Percentiles rank a stretch among this genome's conserved stretches.
These are phyloP conservation scores for Blepharisma japonicum DNA, from an alignment of 73 alveolate genomes.

Conservation along the genomic window DNA sequence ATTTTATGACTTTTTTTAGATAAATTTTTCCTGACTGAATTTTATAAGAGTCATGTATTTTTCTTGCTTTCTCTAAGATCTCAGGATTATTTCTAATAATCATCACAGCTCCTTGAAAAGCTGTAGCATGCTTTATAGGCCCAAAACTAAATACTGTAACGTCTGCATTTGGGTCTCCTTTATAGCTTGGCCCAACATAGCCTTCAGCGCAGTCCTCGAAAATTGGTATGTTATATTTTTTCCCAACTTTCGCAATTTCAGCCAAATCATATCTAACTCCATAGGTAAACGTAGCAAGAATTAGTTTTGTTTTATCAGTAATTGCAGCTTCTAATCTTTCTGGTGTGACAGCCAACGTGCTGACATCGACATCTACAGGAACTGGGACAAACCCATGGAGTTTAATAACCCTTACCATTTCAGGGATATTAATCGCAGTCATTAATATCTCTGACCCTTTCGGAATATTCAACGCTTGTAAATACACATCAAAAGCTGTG, in stretches of 20 bases:
- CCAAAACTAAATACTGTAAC: conserved; percentile 79
- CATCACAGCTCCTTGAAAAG: conserved; percentile 64
- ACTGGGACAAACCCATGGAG: conserved; percentile 72
- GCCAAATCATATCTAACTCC: conserved; percentile 67
- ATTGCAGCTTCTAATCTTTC: conserved; percentile 46
- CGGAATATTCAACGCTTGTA: conserved; percentile 66
- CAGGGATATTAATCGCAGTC: conserved; percentile 81
- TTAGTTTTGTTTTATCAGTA: conserved; percentile 51
- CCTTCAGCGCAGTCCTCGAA: conserved; percentile 76
- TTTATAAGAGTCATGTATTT: conserved; percentile 55
- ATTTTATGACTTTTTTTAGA: conserved; percentile 28
- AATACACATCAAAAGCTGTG: conserved; percentile 64
- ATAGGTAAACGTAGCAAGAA: conserved; percentile 56
- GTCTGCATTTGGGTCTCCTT: conserved; percentile 56
- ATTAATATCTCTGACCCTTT: conserved; percentile 74
- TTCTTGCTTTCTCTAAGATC: conserved; percentile 47
- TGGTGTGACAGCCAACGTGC: conserved; percentile 55
- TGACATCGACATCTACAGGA: conserved; percentile 75
- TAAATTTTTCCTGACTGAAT: conserved; percentile 4
- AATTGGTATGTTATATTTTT: conserved; percentile 56
- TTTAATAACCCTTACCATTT: conserved; percentile 66
- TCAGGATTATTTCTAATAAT: conserved; percentile 53
- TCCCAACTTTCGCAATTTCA: conserved; percentile 48
- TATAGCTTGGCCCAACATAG: conserved; percentile 52
- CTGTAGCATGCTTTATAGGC: conserved; percentile 63